Base-by-base conservation (phyloP, 2,329 filamentous ascomycete species). In the Botryotinia calthae region DNA sequence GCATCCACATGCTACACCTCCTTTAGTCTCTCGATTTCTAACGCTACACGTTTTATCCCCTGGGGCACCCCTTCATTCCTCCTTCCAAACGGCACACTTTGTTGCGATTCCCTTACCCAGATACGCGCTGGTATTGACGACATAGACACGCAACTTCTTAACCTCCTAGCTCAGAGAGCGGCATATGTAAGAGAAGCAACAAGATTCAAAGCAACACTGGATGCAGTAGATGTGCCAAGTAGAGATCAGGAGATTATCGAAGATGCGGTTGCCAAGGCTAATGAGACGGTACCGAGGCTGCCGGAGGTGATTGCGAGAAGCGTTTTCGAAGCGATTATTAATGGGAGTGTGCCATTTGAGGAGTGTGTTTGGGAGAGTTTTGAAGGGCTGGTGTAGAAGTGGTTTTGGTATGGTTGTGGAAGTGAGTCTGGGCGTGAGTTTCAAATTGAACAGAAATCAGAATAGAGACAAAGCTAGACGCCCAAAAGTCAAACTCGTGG, bases 151-250 rank as follows among this genome's bases (percentile, higher is more conserved):
- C 71, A 76, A n/a, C 37, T 76, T 3, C 28, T 76, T 7, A 20
- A 54, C 18, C 54, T 76, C 14, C 58, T 76, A 25, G 72, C 75
- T 14, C 63, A 72, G 34, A 61, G 73, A 66, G 75, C 72, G 1
- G 75, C 62, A 18, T 77, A 71, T 72, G 74, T 77, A 25, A 64
- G 70, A 56, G 76, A 77, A 68, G 76, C 75, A 9, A 76, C 75
- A 16, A 73, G 76, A n/a, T 77, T 76, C 31, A 75, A 76, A 56
- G 67, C 9, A 5, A 77, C 72, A 0, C 22, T 75, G 2, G 71
- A 59, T 46, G 34, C 40, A 0, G 73, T 76, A 37, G 69, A 75
- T 71, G 75, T 76, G 10, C 75, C 75, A 31, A 42, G 59, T 12
- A 61, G 74, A 65, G 56, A 76, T 65, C 42, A 37, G 3, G 58